Conservation (phyloP, 768 basidiomycete genomes). For the Pulveroboletus sp. region DNA sequence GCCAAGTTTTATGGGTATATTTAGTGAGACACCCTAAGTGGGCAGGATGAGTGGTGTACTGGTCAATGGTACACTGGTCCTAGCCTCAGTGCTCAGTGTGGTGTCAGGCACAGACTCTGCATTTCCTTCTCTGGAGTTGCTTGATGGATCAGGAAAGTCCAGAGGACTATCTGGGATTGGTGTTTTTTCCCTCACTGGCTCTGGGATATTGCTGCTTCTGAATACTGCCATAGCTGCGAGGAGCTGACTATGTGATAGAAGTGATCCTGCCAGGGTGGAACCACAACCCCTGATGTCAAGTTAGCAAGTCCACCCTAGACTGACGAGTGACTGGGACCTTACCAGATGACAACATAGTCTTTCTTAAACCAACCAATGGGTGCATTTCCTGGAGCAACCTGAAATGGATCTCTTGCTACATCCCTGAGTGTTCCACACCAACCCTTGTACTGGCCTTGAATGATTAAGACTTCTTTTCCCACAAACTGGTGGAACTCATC, state of each 20-base stretch:
- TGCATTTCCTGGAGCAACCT: too few relatives aligned
- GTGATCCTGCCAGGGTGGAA: background rate
- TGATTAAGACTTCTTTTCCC: too few relatives aligned
- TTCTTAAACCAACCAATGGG: too few relatives aligned
- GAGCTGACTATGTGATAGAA: background rate
- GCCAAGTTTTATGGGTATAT: background rate
- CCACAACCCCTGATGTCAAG: background rate
- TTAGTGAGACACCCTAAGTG: too few relatives aligned
- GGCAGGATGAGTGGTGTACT: too few relatives aligned
- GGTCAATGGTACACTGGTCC: background rate
- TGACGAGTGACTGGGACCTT: background rate
- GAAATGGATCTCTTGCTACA: too few relatives aligned
- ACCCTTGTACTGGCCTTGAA: too few relatives aligned
- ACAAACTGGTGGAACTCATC: too few relatives aligned
- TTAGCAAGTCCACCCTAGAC: background rate
- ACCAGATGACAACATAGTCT: background rate
- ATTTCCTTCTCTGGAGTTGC: background rate
- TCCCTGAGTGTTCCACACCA: too few relatives aligned
- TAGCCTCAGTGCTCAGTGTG: background rate
- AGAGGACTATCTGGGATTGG: background rate
- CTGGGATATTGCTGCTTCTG: background rate
- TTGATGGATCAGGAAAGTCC: background rate
- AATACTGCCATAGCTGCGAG: background rate
- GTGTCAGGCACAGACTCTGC: too few relatives aligned
- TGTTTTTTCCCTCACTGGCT: background rate